Percentiles rank a stretch among this genome's conserved stretches.
phyloP scores from a whole-genome alignment of 345 rosid species.

The Passiflora organensis region DNA sequence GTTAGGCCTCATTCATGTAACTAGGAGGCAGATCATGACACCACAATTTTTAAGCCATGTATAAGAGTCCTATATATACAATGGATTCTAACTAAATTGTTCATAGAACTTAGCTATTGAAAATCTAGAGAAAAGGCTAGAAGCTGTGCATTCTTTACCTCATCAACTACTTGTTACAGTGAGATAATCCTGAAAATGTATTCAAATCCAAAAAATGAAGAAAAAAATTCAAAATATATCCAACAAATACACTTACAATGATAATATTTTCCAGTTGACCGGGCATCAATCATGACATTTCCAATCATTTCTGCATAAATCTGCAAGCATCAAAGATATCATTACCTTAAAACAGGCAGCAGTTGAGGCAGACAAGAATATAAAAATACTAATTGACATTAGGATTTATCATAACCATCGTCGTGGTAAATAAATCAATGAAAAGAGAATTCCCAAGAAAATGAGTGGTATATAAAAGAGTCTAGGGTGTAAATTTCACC shows the following conservation, averaged over 20 bases:
- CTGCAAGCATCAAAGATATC: slow-evolving; percentile 35
- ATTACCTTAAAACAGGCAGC: neutral
- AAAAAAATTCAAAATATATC: neutral
- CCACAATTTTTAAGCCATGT: too few relatives aligned
- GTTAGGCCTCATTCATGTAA: too few relatives aligned
- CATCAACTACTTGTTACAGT: too few relatives aligned
- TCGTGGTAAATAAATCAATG: neutral
- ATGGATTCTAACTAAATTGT: neutral
- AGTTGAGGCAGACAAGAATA: too few relatives aligned
- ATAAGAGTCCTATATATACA: neutral
- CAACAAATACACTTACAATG: slow-evolving; percentile 61
- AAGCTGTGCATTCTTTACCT: too few relatives aligned
- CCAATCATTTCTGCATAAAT: slow-evolving; percentile 98
- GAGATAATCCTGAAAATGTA: too few relatives aligned
- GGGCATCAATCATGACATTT: slow-evolving; percentile 96
- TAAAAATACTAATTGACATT: too few relatives aligned
- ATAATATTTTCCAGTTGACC: slow-evolving; percentile 95
- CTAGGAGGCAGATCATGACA: too few relatives aligned
- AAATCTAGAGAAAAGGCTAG: neutral
- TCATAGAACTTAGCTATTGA: neutral
- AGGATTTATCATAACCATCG: too few relatives aligned
- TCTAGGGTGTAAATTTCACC: too few relatives aligned
- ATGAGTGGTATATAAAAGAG: too few relatives aligned
- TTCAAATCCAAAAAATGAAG: neutral
- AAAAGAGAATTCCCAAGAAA: neutral